Base-by-base conservation (phyloP, 1,284 basidiomycete genomes). In the Cutaneotrichosporon sp. region DNA sequence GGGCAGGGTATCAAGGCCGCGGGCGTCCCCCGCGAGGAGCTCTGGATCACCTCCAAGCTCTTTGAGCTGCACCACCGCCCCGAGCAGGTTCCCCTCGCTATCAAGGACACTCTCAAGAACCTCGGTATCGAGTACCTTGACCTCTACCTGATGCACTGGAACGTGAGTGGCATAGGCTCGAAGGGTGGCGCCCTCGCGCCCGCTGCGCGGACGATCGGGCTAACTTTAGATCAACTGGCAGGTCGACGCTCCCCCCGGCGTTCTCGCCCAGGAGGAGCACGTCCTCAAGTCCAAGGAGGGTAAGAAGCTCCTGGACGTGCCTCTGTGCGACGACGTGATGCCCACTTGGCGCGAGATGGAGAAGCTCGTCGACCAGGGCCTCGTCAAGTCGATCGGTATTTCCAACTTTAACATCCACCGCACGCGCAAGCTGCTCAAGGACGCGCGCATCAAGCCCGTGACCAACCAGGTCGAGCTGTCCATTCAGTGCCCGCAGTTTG, bases 81-180 rank as follows among this genome's bases (percentile, higher is more conserved):
- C 34, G 80, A 82, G 35, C 75, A 79, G 43, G 80, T 77, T 34
- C 84, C 84, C 0, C 73, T 86, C 10, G 87, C 87, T 4, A 80
- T 86, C 67, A 83, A 85, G 65, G 81, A 79, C 51, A 88, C 87
- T 30, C 78, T 92, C 48, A 75, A 80, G 62, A 80, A 82, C 64
- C 83, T 92, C 42, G 81, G 82, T 50, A 81, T 85, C 4, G 79
- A 80, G 34, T 90, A 91, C 74, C 80, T 91, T 54, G 87, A 92
- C 72, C 78, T 92, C 51, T 87, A 84, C 70, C 79, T 92, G 53
- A 84, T 90, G 83, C 87, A 90, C 77, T 89, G 83, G 84, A 68
- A 68, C 79, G 80, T 59, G 64, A 73, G 69, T 66, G 7, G n/a
- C n/a, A n/a, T n/a, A n/a, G n/a, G 15, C 37, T 17, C 15, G 34